These are phyloP conservation scores for Urochloa ruziziensis DNA, from an alignment of 176 grass and related monocot species.

Conservation along the genomic window DNA sequence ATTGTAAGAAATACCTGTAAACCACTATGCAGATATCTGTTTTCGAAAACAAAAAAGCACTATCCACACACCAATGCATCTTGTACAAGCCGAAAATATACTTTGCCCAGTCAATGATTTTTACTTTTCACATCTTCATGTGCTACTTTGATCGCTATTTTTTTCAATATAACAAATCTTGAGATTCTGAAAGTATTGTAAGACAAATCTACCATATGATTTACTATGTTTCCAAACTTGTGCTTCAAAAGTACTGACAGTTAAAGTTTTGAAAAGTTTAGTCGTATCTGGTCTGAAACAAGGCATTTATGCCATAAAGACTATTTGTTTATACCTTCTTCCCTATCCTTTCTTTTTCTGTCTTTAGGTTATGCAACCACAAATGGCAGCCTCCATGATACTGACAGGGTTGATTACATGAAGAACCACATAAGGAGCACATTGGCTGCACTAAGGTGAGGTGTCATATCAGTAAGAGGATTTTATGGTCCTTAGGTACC, in stretches of 20 bases:
- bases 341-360: not conserved
- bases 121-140: not conserved
- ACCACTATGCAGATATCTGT: not conserved
- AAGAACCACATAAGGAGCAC: constrained; percentile 44
- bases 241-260: not conserved
- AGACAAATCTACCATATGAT: not conserved
- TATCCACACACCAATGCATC: not conserved
- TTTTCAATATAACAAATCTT: not conserved
- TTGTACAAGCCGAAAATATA: not conserved
- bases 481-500: not conserved
- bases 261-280: not conserved
- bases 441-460: constrained; percentile 51
- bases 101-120: not conserved
- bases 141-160: not conserved
- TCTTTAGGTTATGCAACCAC: constrained; percentile 31
- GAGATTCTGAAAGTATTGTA: not conserved
- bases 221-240: not conserved
- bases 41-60: not conserved
- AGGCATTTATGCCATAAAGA: not conserved
- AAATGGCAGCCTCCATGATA: constrained; percentile 46
- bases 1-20: not conserved
- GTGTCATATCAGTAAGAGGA: not conserved
- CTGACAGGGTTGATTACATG: constrained; percentile 54
- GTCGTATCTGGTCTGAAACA: not conserved
- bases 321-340: not conserved